Evolutionary conservation across 2,329 filamentous ascomycete species (phyloP), one percentile per base, ranked within the genome.

Genomic region (Myriosclerotinia duriaeana): DNA sequence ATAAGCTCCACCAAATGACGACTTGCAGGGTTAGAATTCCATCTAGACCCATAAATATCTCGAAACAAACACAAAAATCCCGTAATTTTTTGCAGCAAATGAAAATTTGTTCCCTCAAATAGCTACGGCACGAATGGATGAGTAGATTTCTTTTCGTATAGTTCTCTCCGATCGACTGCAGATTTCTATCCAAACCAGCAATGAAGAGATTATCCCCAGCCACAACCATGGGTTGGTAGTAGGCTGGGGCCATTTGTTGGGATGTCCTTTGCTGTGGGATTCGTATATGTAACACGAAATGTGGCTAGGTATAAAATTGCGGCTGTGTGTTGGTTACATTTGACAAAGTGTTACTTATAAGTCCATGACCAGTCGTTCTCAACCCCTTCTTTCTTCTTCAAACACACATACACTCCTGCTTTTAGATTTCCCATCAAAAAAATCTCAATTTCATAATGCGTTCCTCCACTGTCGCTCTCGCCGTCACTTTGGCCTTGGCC

Each of bases 391-490:
- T 42, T 20, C 11, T 20, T 50, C 36, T 40, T 52, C 63, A 58
- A 59, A 59, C 53, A 65, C 34, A 65, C 40, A 15, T 34, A 40
- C 34, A 38, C n/a, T 59, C 22, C 34, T 52, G 30, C 53, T 26
- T 53, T 26, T 44, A 50, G 11, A n/a, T 44, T 22, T 53, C 48
- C 22, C 20, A 58, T 26, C 26, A n/a, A 48, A 48, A 34, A 15
- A n/a, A 53, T 48, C n/a, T 50, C 58, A 50, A 26, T 52, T 52
- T 65, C 63, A 65, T 42, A 4, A 65, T 65, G 64, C 64, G 64
- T 65, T 65, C 64, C 17, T 65, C 64, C 26, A 65, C 64, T 42
- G 36, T 65, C 54, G 55, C 48, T 44, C 60, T 65, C 54, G 64
- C 54, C 36, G 20, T 61, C 38, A 42, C 54, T n/a, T 60, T 65